These are phyloP conservation scores for Melaleuca quinquenervia DNA, from an alignment of 345 rosid species.

Conservation along the genomic window DNA sequence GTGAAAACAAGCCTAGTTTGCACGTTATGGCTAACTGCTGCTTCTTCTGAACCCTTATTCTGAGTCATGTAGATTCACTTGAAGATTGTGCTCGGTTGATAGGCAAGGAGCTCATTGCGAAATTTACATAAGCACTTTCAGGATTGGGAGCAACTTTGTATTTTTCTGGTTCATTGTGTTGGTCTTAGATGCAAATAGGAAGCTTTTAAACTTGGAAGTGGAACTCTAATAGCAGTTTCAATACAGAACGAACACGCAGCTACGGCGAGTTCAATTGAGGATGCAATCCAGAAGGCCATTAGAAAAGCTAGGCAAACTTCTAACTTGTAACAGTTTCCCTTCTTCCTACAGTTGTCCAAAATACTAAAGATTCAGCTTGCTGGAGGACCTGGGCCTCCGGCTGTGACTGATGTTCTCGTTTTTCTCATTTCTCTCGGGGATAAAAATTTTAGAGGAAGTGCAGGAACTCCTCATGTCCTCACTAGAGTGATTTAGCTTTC, in stretches of 20 bases:
- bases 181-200: slow-evolving; percentile 50
- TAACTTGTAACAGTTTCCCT: neutral
- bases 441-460: slow-evolving; percentile 58
- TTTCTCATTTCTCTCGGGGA: slow-evolving; percentile 27
- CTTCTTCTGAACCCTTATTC: neutral
- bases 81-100: slow-evolving; percentile 84
- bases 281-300: slow-evolving; percentile 70
- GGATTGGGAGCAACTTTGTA: neutral
- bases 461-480: slow-evolving; percentile 87
- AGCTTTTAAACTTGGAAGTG: slow-evolving; percentile 59
- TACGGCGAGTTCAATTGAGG: slow-evolving; percentile 57
- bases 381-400: too few species aligned
- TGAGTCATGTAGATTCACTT: slow-evolving; percentile 61
- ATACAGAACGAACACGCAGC: slow-evolving; percentile 67
- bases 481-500: slow-evolving; percentile 60
- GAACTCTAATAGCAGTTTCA: slow-evolving; percentile 71
- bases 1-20: neutral
- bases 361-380: neutral
- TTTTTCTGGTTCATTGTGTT: neutral
- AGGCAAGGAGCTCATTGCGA: slow-evolving; percentile 42
- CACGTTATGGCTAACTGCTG: neutral
- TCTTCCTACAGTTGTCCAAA: neutral
- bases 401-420: neutral
- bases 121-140: neutral
- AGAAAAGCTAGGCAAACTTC: slow-evolving; percentile 57